phyloP scores from a whole-genome alignment of 2,329 filamentous ascomycete genomes.

The Claviceps pusilla region DNA sequence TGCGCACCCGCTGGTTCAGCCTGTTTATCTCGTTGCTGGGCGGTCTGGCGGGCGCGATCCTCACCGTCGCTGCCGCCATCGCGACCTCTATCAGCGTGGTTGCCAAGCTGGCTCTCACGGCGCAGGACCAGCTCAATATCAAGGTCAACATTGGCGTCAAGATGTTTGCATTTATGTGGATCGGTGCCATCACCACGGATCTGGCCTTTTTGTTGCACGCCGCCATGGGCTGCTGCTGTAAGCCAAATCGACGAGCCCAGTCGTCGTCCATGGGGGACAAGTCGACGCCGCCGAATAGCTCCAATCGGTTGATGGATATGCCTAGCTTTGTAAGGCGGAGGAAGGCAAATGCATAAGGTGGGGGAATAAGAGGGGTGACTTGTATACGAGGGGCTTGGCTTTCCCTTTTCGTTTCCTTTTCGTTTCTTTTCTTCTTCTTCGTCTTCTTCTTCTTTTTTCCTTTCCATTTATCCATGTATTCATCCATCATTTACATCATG shows the following conservation, averaged over 20 bases:
- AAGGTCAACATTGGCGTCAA: conserved; percentile 49
- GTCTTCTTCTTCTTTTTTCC: neutral
- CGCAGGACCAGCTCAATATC: conserved; percentile 63
- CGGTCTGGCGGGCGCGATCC: conserved; percentile 50
- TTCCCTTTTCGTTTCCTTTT: neutral
- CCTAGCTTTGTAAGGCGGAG: conserved; percentile 17
- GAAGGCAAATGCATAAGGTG: conserved; percentile 5
- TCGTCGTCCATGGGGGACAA: neutral
- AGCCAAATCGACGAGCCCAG: conserved; percentile 11
- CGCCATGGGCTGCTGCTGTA: conserved; percentile 64
- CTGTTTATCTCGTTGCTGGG: conserved; percentile 54
- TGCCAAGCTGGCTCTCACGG: conserved; percentile 61
- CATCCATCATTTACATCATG: no score
- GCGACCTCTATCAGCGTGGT: conserved; percentile 74
- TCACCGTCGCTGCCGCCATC: conserved; percentile 55
- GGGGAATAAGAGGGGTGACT: no score
- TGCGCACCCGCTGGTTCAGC: conserved; percentile 45
- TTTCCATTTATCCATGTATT: no score
- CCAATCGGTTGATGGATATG: conserved; percentile 10
- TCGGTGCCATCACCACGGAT: conserved; percentile 50
- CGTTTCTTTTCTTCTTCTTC: neutral
- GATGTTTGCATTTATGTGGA: conserved; percentile 88
- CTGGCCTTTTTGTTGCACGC: conserved; percentile 60
- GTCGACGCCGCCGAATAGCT: conserved; percentile 2
- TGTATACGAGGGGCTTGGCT: no score